Evolutionary conservation across 192 early-diverging fungal species (phyloP).

Genomic region (Neocallimastix lanati): DNA sequence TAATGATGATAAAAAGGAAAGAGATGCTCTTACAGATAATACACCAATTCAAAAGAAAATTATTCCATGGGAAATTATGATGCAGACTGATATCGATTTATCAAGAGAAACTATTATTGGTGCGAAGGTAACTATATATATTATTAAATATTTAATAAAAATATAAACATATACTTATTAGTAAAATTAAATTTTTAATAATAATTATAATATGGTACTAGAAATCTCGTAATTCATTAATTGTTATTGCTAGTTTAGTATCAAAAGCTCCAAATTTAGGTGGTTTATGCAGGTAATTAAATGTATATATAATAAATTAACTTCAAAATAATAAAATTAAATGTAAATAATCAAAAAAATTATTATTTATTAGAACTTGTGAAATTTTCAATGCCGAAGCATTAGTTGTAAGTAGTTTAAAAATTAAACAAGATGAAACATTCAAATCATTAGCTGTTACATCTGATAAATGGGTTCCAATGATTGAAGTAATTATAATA

Average conservation of each 20-base stretch:
- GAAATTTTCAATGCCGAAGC: constrained; percentile 42
- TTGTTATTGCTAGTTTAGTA: constrained; percentile 35
- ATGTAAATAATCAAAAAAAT: too few relatives aligned
- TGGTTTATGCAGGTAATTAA: constrained; percentile 13
- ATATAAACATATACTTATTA: background rate
- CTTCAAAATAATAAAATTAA: too few relatives aligned
- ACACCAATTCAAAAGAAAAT: constrained; percentile 33
- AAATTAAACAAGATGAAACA: constrained; percentile 22
- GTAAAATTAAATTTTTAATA: too few relatives aligned
- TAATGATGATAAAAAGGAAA: background rate
- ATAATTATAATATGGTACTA: too few relatives aligned
- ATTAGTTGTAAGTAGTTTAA: constrained; percentile 18
- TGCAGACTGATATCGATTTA: constrained; percentile 28
- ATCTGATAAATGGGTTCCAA: constrained; percentile 40
- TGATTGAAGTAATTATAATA: constrained; percentile 20
- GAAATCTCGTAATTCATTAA: constrained; percentile 20
- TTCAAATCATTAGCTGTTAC: constrained; percentile 30
- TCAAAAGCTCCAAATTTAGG: constrained; percentile 34
- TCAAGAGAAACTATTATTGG: constrained; percentile 4
- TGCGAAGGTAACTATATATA: background rate
- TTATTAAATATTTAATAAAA: background rate
- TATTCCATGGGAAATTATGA: constrained; percentile 36
- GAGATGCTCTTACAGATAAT: background rate
- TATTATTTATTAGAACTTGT: constrained; percentile 21
- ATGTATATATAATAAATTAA: too few relatives aligned